phyloP scores from a whole-genome alignment of 2,329 filamentous ascomycete species.

The Proliferodiscus dingleyae region DNA sequence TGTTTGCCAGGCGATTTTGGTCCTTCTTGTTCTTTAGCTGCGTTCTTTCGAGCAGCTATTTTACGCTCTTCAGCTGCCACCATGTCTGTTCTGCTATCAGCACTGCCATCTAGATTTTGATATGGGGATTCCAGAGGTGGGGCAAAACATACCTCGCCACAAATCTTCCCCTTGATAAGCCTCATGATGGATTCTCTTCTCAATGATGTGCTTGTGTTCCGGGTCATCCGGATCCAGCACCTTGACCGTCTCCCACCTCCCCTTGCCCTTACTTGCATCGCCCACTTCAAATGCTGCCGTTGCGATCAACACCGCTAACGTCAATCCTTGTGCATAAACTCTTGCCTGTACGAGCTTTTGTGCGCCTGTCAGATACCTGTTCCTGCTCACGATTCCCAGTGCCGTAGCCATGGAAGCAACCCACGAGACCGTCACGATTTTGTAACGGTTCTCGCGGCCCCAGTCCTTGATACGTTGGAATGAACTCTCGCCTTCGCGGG shows the following conservation, averaged over 20 bases:
- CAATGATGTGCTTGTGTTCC: conserved; percentile 74
- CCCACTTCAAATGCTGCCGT: conserved; percentile 64
- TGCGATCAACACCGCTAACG: conserved; percentile 61
- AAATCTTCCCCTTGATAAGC: conserved; percentile 84
- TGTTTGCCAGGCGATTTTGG: not conserved
- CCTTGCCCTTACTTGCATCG: conserved; percentile 72
- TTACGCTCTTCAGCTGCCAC: conserved; percentile 71
- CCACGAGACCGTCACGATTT: conserved; percentile 65
- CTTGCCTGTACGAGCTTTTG: conserved; percentile 73
- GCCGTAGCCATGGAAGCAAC: conserved; percentile 59
- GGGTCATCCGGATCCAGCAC: conserved; percentile 77
- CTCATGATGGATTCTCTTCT: conserved; percentile 85
- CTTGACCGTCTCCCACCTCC: conserved; percentile 80
- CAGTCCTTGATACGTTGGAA: conserved; percentile 64
- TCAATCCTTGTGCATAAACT: conserved; percentile 71
- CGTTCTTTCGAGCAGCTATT: conserved; percentile 38
- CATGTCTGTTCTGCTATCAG: conserved; percentile 81
- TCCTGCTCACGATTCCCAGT: conserved; percentile 58
- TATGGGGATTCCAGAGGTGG: not conserved
- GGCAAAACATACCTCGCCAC: conserved; percentile 69
- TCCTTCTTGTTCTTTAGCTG: conserved; percentile 49
- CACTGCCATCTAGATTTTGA: too few relatives aligned
- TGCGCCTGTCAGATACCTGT: conserved; percentile 54
- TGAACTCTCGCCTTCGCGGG: conserved; percentile 39
- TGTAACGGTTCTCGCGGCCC: conserved; percentile 64